Percentiles rank a stretch among this genome's conserved stretches.
Conservation (phyloP, 176 grass and related monocot genomes). For the Poa pratensis region DNA sequence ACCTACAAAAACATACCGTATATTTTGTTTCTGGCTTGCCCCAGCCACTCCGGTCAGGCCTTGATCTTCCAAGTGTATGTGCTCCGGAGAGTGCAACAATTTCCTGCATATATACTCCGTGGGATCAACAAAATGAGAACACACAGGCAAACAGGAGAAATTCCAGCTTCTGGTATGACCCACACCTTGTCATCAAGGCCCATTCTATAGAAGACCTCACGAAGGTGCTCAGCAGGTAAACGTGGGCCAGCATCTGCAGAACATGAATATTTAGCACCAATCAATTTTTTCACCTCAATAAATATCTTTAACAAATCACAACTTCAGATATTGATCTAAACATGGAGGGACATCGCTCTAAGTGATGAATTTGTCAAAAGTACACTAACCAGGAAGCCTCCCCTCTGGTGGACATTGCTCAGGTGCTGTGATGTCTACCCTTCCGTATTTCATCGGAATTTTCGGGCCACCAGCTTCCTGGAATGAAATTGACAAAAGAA, state of each 20-base stretch:
- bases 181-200: constrained; percentile 91
- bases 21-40: constrained; percentile 96
- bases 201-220: constrained; percentile 95
- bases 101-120: constrained; percentile 56
- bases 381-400: constrained; percentile 82
- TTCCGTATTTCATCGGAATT: constrained; percentile 95
- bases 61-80: constrained; percentile 89
- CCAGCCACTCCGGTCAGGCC: constrained; percentile 90
- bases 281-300: constrained; percentile 31
- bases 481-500: constrained; percentile 24
- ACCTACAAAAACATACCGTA: constrained; percentile 63
- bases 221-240: constrained; percentile 77
- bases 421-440: constrained; percentile 74
- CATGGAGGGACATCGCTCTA: neutral
- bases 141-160: neutral
- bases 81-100: constrained; percentile 93
- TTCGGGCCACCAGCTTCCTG: constrained; percentile 92
- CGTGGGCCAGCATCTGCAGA: constrained; percentile 76
- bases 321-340: constrained; percentile 30
- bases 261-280: constrained; percentile 21
- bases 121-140: constrained; percentile 8
- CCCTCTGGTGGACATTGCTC: constrained; percentile 89
- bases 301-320: neutral
- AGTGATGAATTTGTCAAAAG: constrained; percentile 23
- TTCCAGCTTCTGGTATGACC: neutral